Percentiles rank a stretch among this genome's conserved stretches.
phyloP scores from a whole-genome alignment of 1,284 basidiomycete genomes.

The Waitea zeae region DNA sequence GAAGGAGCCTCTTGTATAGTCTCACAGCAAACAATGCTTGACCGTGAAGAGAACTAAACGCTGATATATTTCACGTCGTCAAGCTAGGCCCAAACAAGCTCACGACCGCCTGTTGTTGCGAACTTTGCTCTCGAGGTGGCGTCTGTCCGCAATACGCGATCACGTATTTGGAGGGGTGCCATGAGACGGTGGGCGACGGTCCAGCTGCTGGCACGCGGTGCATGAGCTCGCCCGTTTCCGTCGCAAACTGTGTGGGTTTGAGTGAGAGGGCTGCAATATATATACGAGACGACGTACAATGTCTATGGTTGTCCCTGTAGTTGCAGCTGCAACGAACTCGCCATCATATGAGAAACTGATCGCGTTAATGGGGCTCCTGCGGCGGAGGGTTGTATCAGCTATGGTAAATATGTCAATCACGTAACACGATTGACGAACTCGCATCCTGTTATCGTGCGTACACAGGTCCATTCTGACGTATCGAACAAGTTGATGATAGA shows the following conservation, averaged over 20 bases:
- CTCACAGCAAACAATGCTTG: too few species aligned
- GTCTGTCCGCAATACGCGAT: constrained; percentile 67
- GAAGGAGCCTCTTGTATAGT: too few species aligned
- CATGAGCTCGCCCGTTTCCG: constrained; percentile 50
- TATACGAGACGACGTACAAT: constrained; percentile 37
- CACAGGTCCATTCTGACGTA: constrained; percentile 58
- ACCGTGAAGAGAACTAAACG: too few species aligned
- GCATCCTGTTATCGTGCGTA: constrained; percentile 56
- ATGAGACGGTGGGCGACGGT: constrained; percentile 48
- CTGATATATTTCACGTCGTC: too few species aligned
- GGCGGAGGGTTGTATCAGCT: too few species aligned
- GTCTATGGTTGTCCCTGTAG: constrained; percentile 53
- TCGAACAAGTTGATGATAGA: constrained; percentile 71
- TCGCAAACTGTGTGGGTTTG: constrained; percentile 66
- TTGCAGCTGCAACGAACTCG: constrained; percentile 63
- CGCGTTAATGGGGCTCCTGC: constrained; percentile 53
- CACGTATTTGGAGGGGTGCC: constrained; percentile 65
- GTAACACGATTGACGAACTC: constrained; percentile 32
- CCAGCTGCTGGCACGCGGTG: constrained; percentile 52
- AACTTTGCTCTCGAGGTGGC: constrained; percentile 37
- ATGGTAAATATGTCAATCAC: neutral
- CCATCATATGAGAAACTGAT: constrained; percentile 70
- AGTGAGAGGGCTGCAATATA: too few species aligned
- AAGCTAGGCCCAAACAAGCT: constrained; percentile 50
- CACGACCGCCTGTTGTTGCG: constrained; percentile 42